Percentiles rank a stretch among this genome's conserved stretches.
phyloP scores from a whole-genome alignment of 306 rosid species.

The Adenanthera pavonina region DNA sequence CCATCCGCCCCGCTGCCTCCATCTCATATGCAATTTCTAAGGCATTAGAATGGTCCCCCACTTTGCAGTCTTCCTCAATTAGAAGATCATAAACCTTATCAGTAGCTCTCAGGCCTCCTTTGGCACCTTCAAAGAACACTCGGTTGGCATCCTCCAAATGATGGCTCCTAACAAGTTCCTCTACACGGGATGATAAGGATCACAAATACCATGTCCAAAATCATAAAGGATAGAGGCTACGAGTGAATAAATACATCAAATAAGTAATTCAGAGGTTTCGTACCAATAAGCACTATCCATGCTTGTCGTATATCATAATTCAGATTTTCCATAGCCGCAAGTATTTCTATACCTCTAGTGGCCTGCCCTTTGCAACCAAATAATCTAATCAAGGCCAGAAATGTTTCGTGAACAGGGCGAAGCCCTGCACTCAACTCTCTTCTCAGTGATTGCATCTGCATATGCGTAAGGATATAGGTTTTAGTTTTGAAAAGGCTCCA shows the following conservation, averaged over 20 bases:
- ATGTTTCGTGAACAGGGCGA: conserved; percentile 90
- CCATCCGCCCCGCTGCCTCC: conserved; percentile 99
- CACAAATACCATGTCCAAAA: not conserved
- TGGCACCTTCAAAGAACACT: conserved; percentile 81
- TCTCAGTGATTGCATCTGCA: conserved; percentile 79
- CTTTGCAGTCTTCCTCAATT: conserved; percentile 72
- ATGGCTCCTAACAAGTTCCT: conserved; percentile 73
- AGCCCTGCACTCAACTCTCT: conserved; percentile 87
- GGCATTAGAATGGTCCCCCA: conserved; percentile 75
- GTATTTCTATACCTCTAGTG: conserved; percentile 71
- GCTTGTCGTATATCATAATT: conserved; percentile 85
- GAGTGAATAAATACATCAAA: not conserved
- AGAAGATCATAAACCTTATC: conserved; percentile 70
- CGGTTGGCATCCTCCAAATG: conserved; percentile 82
- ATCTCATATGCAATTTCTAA: conserved; percentile 77
- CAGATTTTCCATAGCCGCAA: conserved; percentile 84
- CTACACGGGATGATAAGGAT: conserved; percentile 44
- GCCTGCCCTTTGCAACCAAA: conserved; percentile 80
- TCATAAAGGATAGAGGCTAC: not conserved
- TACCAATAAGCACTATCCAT: conserved; percentile 84
- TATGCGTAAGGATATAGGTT: not conserved
- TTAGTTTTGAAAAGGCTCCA: not conserved
- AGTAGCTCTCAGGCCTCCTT: conserved; percentile 71
- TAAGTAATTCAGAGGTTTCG: not conserved
- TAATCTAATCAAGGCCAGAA: conserved; percentile 73